Evolutionary conservation across 2,329 filamentous ascomycete genomes (phyloP), one percentile per base, ranked within the genome.

Genomic region (Gnomoniopsis sp.): DNA sequence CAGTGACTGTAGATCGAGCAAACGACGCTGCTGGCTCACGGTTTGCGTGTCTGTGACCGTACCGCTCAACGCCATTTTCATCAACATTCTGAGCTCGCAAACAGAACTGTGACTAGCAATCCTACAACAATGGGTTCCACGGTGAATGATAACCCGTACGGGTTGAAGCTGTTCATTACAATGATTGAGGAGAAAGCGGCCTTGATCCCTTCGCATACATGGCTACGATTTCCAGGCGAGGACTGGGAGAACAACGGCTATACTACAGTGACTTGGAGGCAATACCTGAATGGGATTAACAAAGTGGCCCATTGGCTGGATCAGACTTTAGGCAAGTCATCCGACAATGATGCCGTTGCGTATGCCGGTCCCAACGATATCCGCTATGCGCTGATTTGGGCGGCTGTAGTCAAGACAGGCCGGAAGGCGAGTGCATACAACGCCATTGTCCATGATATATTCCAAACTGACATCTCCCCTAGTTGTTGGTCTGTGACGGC

Each of bases 311-410:
- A 51, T 23, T 38, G 49, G 49, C 49, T 51, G 3, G 49, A 51
- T 17, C 30, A 51, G 3, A 17, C 21, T 30, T 33, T 51, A 3
- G 49, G 49, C 49, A 19, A 14, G 30, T 51, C 30, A 17, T 11
- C 12, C n/a, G 23, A 19, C 30, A 21, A 38, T 23, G 49, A 51
- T n/a, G 36, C 49, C 10, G 49, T 51, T 19, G 49, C 49, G 11
- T 51, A 51, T n/a, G 17, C 36, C n/a, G 49, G 49, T 30, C 49
- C 49, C 14, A 51, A 51, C 33, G 49, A 51, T 23, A n/a, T 51
- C 11, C 26, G 49, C n/a, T 51, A 51, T 23, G 33, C 49, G 12
- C 36, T 51, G n/a, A 15, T 51, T 14, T 38, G n/a, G 30, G n/a
- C 33, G 26, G 30, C 49, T 6, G 33, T 51, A n/a, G 22, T 36